A percentile compares a stretch with the other conserved stretches of the same genome.
These are phyloP conservation scores for Microbotryum violaceum DNA, from an alignment of 1,284 basidiomycete genomes.

Conservation along the genomic window DNA sequence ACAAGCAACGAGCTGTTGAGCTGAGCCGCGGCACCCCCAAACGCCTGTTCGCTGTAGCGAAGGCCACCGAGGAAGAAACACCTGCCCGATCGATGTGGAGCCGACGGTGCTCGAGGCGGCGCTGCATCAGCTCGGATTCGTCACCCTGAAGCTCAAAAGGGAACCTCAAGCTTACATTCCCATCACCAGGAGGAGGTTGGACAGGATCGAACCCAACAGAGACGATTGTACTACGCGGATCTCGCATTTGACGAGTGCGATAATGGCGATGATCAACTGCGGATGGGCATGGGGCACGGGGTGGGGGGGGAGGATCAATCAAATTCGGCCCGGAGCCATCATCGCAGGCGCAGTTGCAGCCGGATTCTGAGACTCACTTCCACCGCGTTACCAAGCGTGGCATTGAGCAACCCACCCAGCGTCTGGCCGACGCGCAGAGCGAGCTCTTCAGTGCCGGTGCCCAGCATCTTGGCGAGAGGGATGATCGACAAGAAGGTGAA, in stretches of 20 bases:
- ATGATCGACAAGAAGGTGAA: constrained; percentile 42
- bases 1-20: constrained; percentile 47
- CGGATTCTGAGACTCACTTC: constrained; percentile 43
- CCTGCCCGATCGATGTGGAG: constrained; percentile 17
- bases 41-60: constrained; percentile 58
- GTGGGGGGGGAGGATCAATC: constrained; percentile 33
- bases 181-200: constrained; percentile 51
- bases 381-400: constrained; percentile 35
- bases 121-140: not conserved
- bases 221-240: constrained; percentile 39
- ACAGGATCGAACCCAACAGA: constrained; percentile 67
- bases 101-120: not conserved
- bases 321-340: not conserved
- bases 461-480: constrained; percentile 62
- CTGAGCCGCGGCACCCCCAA: constrained; percentile 42
- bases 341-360: too few species aligned
- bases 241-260: constrained; percentile 38
- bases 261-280: constrained; percentile 53
- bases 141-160: not conserved
- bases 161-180: constrained; percentile 40
- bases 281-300: constrained; percentile 1
- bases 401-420: constrained; percentile 48
- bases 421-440: constrained; percentile 68
- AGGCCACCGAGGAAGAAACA: constrained; percentile 58
- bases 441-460: constrained; percentile 79